Evolutionary conservation across 177 flowering plant genomes (phyloP), one percentile per base, ranked within the genome.

Genomic region (Vitis hybrid): DNA sequence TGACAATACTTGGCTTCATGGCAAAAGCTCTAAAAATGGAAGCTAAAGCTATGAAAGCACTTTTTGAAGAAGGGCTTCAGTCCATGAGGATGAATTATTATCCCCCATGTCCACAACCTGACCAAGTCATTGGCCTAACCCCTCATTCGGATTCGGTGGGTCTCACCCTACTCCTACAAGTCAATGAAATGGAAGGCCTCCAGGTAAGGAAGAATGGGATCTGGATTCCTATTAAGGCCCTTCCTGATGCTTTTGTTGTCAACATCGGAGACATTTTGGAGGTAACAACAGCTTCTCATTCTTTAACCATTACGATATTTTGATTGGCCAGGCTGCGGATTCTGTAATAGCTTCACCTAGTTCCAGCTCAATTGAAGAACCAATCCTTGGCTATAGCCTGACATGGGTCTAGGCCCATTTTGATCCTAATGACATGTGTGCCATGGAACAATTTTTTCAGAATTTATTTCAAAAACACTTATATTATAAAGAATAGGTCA

Each of bases 41-140:
- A 0, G 15, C 1, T 0, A 57, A 82, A 2, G 83, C 82, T 2
- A 77, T 86, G 78, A 82, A 16, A 9, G 74, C 68, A 62, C 18
- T 81, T 50, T 84, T 85, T 60, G 76, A 72, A 1, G 86, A 86
- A 4, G 89, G 88, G 21, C 5, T 14, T 45, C 93, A 86, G 58
- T 5, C 73, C 7, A 70, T 85, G 65, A 83, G 93, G 69, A 81
- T 86, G 78, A 89, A 86, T 49, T 85, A 84, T 69, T 89, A 90
- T 74, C 93, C 96, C 22, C 89, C 87, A 59, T 90, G 96, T 39
- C 88, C 88, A 6, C 80, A 86, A 66, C 90, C 93, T 3, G 89
- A 91, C 9, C 33, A 19, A 6, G 90, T 73, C 3, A 88, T 81
- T 0, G 97, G 93, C 49, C 53, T 89, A 45, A 70, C 75, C 1